Base-by-base conservation (phyloP, 2,329 filamentous ascomycete species). In the Chrysoporthe cubensis region DNA sequence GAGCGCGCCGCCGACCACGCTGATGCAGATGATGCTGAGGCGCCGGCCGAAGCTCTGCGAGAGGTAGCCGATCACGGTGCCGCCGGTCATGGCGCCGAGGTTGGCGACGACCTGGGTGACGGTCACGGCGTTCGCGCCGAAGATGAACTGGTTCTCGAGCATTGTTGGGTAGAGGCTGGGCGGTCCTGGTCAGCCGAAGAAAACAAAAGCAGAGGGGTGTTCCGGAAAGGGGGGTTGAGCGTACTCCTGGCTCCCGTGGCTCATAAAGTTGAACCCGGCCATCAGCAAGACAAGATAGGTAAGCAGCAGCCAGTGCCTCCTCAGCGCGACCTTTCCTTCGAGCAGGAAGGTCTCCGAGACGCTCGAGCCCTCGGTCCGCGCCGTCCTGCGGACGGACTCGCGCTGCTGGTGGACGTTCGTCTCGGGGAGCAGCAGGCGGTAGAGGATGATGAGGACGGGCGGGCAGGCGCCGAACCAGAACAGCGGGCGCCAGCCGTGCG, bases 181-280 rank as follows among this genome's bases (percentile, higher is more conserved):
- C 7, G n/a, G 5, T 34, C 4, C 5, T 11, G 7, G 58, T 62
- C 34, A 66, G 50, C 48, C 21, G n/a, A 50, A 26, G 14, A n/a
- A 57, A 57, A 26, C 0, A 26, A 13, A 9, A 3, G 3, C 40
- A 9, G 40, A 32, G 2, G 34, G 2, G 14, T 13, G 3, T 26
- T 5, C 3, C 16, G 26, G 26, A 58, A 37, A 11, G 9, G 14
- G 26, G 7, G 37, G 26, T 6, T 26, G 18, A 34, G 63, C 65
- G 26, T 43, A 66, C 65, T 88, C 86, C 76, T 91, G 78, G 32
- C 88, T 91, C 65, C 91, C 91, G 75, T 94, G 92, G 21, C 89
- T 91, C 91, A 96, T 94, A 76, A 96, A 96, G 80, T 96, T 97
- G 83, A 97, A 96, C 4, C 93, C 93, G 1, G 92, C 90, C 92